phyloP scores from a whole-genome alignment of 1,139 yeast species.

The Taphrina communis region DNA sequence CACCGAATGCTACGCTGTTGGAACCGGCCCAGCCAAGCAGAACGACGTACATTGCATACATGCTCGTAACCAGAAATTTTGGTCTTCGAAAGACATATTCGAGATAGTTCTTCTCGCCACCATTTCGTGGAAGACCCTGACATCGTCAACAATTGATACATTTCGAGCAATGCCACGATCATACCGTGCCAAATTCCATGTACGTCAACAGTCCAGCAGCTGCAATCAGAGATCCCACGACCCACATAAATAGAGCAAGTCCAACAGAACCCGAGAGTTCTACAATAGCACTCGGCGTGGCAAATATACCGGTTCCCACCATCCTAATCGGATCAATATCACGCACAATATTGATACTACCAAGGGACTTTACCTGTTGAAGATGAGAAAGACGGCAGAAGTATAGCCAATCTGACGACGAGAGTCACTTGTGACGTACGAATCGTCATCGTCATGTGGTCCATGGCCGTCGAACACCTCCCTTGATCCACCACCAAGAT shows the following conservation, averaged over 20 bases:
- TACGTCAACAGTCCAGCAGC: slow-evolving; percentile 75
- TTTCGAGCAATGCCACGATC: too few species aligned
- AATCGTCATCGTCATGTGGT: slow-evolving; percentile 1
- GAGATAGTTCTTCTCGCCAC: slow-evolving; percentile 85
- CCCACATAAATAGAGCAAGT: slow-evolving; percentile 73
- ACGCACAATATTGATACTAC: too few species aligned
- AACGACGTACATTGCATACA: slow-evolving; percentile 77
- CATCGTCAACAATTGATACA: not conserved
- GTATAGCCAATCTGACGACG: slow-evolving; percentile 20
- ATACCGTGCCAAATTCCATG: slow-evolving; percentile 77
- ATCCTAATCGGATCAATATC: too few species aligned
- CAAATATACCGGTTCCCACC: slow-evolving; percentile 88
- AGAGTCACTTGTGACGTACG: slow-evolving; percentile 6
- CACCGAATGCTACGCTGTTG: slow-evolving; percentile 62
- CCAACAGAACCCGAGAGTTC: slow-evolving; percentile 76
- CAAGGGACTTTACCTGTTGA: slow-evolving; percentile 5
- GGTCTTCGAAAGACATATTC: slow-evolving; percentile 76
- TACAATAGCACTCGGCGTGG: slow-evolving; percentile 80
- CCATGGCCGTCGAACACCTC: too few species aligned
- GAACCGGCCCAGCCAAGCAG: slow-evolving; percentile 88
- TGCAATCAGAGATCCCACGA: slow-evolving; percentile 75
- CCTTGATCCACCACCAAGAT: too few species aligned
- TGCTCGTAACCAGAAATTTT: slow-evolving; percentile 68
- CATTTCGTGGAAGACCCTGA: slow-evolving; percentile 73
- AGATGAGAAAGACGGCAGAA: slow-evolving; percentile 18